These are phyloP conservation scores for Phytopythium chamaehyphon DNA, from an alignment of 352 stramenopile genomes.

Conservation along the genomic window DNA sequence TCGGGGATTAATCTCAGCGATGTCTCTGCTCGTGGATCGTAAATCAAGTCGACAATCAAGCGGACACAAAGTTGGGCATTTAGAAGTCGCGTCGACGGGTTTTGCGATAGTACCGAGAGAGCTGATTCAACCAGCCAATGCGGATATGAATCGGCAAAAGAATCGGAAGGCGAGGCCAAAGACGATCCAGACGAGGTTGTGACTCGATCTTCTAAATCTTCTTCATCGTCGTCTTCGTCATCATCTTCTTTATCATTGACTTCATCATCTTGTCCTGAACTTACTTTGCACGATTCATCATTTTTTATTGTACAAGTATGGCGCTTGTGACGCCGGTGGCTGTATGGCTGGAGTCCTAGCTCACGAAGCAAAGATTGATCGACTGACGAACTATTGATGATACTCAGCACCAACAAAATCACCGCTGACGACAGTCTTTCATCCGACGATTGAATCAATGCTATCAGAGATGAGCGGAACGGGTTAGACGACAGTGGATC, in stretches of 20 bases:
- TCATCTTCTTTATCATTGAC: conserved; percentile 12
- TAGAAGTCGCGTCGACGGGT: conserved; percentile 49
- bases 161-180: background rate
- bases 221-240: conserved; percentile 9
- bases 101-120: conserved; percentile 39
- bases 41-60: conserved; percentile 52
- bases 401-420: conserved; percentile 51
- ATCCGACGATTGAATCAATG: conserved; percentile 56
- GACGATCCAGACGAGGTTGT: conserved; percentile 19
- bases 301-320: background rate
- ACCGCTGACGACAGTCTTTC: conserved; percentile 58
- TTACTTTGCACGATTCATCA: background rate
- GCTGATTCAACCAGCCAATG: conserved; percentile 52
- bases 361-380: conserved; percentile 64
- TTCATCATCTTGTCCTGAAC: conserved; percentile 3
- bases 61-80: conserved; percentile 47
- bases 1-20: conserved; percentile 13
- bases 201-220: conserved; percentile 6
- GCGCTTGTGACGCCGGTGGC: conserved; percentile 26
- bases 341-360: conserved; percentile 52
- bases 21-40: conserved; percentile 21
- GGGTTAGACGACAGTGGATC: conserved; percentile 26
- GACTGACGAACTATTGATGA: conserved; percentile 60
- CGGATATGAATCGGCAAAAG: conserved; percentile 20
- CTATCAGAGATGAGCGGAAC: conserved; percentile 59